Percentiles rank a stretch among this genome's conserved stretches.
phyloP scores from a whole-genome alignment of 495 filamentous ascomycete species.

The Patellaria atrata region DNA sequence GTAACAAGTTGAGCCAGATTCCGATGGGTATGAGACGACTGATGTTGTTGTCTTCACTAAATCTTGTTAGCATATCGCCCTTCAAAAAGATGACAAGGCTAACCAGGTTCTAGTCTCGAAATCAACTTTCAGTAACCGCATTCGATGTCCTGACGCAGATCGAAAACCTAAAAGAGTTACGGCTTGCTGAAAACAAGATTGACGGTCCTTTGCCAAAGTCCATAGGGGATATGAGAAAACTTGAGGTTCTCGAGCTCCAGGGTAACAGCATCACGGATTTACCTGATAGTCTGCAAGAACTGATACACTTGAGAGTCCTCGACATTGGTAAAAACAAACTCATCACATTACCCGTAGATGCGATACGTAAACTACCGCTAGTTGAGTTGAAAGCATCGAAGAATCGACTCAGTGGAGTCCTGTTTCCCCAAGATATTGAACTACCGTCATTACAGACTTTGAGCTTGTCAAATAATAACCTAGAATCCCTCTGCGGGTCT shows the following conservation, averaged over 20 bases:
- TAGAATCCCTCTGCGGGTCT: slow-evolving; percentile 41
- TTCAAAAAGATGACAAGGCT: slow-evolving; percentile 11
- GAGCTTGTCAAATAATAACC: slow-evolving; percentile 60
- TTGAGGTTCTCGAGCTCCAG: slow-evolving; percentile 72
- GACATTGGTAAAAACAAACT: slow-evolving; percentile 69
- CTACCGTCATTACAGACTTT: slow-evolving; percentile 53
- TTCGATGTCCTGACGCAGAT: slow-evolving; percentile 63
- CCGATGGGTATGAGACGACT: slow-evolving; percentile 65
- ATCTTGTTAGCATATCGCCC: slow-evolving; percentile 41
- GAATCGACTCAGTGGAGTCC: slow-evolving; percentile 58
- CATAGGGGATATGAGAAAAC: slow-evolving; percentile 43
- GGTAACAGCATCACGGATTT: slow-evolving; percentile 65
- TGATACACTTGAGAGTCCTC: slow-evolving; percentile 54
- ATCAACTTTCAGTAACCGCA: slow-evolving; percentile 54
- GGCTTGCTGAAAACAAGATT: slow-evolving; percentile 64
- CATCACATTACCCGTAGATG: slow-evolving; percentile 50
- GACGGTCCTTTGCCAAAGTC: slow-evolving; percentile 44
- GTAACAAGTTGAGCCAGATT: slow-evolving; percentile 56
- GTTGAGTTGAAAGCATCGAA: slow-evolving; percentile 61
- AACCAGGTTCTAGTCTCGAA: slow-evolving; percentile 46
- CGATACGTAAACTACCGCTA: slow-evolving; percentile 50
- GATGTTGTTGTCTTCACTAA: slow-evolving; percentile 58
- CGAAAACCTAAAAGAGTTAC: slow-evolving; percentile 56
- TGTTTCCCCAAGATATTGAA: slow-evolving; percentile 48
- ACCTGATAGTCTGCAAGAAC: slow-evolving; percentile 47